phyloP scores from a whole-genome alignment of 2,329 filamentous ascomycete species.

The Colletotrichum sp. region DNA sequence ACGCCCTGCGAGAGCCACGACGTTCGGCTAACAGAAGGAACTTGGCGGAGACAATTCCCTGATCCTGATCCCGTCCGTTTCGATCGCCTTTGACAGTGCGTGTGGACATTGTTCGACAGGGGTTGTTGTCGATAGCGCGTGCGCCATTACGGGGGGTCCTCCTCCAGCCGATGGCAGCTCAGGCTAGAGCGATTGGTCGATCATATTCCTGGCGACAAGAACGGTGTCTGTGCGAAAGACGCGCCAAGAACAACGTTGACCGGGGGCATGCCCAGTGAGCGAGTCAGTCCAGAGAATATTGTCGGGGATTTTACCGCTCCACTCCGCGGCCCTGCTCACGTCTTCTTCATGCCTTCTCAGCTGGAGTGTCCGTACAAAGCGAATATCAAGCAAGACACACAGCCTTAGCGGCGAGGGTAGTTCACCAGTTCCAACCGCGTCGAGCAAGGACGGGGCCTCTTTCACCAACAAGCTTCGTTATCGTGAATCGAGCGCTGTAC shows the following conservation, averaged over 20 bases:
- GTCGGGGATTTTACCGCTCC: conserved; percentile 12
- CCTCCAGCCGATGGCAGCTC: not conserved
- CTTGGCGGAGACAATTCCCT: not conserved
- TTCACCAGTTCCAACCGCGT: not conserved
- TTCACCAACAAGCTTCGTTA: not conserved
- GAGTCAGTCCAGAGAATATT: conserved; percentile 9
- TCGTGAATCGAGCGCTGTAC: not conserved
- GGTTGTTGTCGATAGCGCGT: conserved; percentile 12
- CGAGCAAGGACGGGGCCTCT: not conserved
- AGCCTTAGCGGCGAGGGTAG: not conserved
- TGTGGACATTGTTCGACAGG: not conserved
- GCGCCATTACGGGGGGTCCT: conserved; percentile 1
- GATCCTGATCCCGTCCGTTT: conserved; percentile 15
- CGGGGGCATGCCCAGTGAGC: not conserved
- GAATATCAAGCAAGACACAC: not conserved
- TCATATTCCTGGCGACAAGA: conserved; percentile 8
- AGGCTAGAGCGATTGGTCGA: conserved; percentile 13
- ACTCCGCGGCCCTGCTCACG: not conserved
- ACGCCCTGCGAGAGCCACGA: not conserved
- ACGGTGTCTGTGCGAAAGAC: conserved; percentile 16
- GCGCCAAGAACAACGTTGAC: not conserved
- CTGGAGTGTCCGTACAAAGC: not conserved
- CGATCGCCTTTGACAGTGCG: conserved; percentile 10
- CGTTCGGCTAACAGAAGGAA: not conserved
- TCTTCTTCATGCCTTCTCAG: not conserved